Base-by-base conservation (phyloP, 345 rosid species). In the Streptanthus diversifolius region DNA sequence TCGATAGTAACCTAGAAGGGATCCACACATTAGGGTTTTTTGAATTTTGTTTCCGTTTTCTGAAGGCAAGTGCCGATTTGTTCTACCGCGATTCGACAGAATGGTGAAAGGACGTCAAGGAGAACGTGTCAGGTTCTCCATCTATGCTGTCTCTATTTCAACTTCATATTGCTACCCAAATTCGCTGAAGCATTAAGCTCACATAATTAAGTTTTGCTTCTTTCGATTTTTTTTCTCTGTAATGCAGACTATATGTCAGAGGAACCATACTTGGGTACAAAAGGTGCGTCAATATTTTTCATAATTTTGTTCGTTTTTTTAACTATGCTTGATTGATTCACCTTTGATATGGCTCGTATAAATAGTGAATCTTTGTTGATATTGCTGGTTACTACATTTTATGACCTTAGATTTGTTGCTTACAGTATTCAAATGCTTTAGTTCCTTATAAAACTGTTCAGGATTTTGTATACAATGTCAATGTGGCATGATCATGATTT, bases 91-190 rank as follows among this genome's bases (percentile, higher is more conserved):
- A 72, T 40, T 72, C 45, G 19, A 6, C 1, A 53, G 57, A 82
- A 89, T 88, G 96, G 96, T 88, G 71, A 92, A 90, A 84, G 90
- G 90, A 30, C 89, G 96, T 37, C 89, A 89, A 78, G 98, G 98
- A 72, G 98, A 92, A 82, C 82, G 88, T 53, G 89, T 92, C 81
- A 88, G 95, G 95, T 88, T 7, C 2, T 17, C 15, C 27, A 56
- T 66, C 22, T 10, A n/a, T 21, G 12, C 40, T 22, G 5, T 48
- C 21, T 36, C 14, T 37, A 3, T 10, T 45, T 8, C 8, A 44
- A 7, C 57, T 32, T 48, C 30, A 4, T 2, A 51, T 62, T 5
- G 41, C 40, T 51, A 13, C 39, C 4, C 24, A 57, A 43, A 21
- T 44, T 59, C 39, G 48, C 59, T 24, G 27, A 56, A 57, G 1